Conservation (phyloP, 2,329 filamentous ascomycete genomes). For the Fusarium pseudograminearum region DNA sequence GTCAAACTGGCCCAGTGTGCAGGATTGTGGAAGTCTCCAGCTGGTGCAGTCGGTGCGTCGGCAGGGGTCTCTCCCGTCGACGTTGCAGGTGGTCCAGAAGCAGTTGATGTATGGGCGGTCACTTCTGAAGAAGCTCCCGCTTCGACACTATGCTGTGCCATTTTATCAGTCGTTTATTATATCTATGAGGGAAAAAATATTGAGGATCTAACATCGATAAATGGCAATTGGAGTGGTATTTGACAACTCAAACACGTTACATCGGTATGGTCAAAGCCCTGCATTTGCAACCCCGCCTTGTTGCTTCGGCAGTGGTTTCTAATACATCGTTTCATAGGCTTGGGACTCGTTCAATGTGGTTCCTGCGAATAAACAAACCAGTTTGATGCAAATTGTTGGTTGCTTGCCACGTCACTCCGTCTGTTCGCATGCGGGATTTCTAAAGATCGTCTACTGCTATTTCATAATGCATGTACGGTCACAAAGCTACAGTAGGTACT, state of each 20-base stretch:
- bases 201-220: too few species aligned
- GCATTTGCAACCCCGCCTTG: neutral
- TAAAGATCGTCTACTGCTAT: neutral
- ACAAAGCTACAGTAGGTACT: neutral
- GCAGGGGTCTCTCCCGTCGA: neutral
- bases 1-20: conserved; percentile 19
- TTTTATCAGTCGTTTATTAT: too few species aligned
- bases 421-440: neutral
- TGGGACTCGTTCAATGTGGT: neutral
- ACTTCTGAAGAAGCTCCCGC: accelerated
- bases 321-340: neutral
- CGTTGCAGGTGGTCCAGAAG: neutral
- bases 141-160: neutral
- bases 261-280: neutral
- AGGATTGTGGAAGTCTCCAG: conserved; percentile 16
- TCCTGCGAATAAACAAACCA: neutral
- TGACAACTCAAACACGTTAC: neutral
- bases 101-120: neutral
- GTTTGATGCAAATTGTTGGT: neutral
- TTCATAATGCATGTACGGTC: accelerated
- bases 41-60: neutral
- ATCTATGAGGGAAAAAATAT: too few species aligned
- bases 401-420: neutral
- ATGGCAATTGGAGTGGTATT: neutral
- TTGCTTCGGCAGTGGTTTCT: neutral